phyloP scores from a whole-genome alignment of 2,329 filamentous ascomycete genomes.

The Paracorniculantispora psalliotae region DNA sequence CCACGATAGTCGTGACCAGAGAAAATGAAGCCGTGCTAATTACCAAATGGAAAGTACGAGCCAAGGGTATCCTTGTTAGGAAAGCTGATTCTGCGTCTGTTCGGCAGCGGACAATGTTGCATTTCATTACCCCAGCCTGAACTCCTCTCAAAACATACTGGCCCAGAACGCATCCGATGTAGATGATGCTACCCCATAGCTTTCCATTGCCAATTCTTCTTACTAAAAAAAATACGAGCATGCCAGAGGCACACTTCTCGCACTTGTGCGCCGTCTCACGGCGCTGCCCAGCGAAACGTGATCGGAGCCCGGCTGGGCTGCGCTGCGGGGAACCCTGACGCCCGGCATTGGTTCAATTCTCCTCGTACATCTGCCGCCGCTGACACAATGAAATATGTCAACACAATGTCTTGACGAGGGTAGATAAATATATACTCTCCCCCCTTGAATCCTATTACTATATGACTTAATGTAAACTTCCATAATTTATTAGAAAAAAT shows the following conservation, averaged over 20 bases:
- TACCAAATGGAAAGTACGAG: neutral
- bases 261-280: neutral
- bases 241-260: neutral
- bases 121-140: neutral
- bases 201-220: neutral
- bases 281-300: neutral
- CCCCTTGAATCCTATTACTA: too few species aligned
- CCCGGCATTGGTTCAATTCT: neutral
- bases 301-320: conserved; percentile 6
- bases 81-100: neutral
- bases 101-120: neutral
- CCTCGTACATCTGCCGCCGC: neutral
- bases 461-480: too few species aligned
- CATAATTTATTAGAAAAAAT: too few species aligned
- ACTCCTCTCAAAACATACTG: neutral
- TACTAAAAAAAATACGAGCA: neutral
- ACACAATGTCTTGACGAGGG: too few species aligned
- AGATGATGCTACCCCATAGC: neutral
- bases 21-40: neutral
- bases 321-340: conserved; percentile 8
- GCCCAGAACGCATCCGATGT: neutral
- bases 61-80: neutral
- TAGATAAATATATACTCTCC: too few species aligned
- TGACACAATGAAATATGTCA: neutral
- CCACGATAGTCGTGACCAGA: too few species aligned